Base-by-base conservation (phyloP, 768 basidiomycete genomes). In the Mycena galopus region DNA sequence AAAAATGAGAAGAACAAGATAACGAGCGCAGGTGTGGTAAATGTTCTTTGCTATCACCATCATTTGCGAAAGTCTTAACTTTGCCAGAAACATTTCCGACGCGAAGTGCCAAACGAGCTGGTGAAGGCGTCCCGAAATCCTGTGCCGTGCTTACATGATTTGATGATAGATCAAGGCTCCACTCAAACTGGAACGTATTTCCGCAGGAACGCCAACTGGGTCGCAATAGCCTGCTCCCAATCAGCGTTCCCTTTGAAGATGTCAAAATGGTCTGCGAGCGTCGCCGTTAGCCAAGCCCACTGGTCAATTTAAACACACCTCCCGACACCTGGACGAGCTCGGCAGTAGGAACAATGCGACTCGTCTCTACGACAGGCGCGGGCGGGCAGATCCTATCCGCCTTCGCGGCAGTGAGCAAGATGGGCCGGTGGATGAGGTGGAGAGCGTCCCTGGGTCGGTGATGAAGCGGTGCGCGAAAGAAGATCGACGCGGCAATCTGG, bases 191-290 rank as follows among this genome's bases (percentile, higher is more conserved):
- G 76, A 16, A 75, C 37, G 33, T 77, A 66, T 33, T 69, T 75
- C 17, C 64, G 55, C 42, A 77, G 55, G 50, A 77, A 77, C 23
- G 61, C 74, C 33, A 77, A 27, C 68, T 79, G 77, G 35, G 74
- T 56, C 12, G 29, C 55, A 16, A 78, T 6, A 55, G 70, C 69
- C 32, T 57, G 35, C 44, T 77, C 75, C 68, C 76, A 77, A 33
- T 73, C 69, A 5, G 16, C 19, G 42, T 73, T 71, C 25, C 76
- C 77, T 17, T 62, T 35, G 37, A 76, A 76, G 33, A 74, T 56
- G 39, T 77, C 76, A 33, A 77, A 77, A 64, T 77, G 76, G 44
- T 72, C 76, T 77, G 59, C 21, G 29, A 51, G 29, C 23, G 6
- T 21, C 47, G 7, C 3, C 33, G 25, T 42, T 27, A 57, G 21